Evolutionary conservation across 176 grass and related monocot species (phyloP).

Genomic region (Guadua angustifolia): DNA sequence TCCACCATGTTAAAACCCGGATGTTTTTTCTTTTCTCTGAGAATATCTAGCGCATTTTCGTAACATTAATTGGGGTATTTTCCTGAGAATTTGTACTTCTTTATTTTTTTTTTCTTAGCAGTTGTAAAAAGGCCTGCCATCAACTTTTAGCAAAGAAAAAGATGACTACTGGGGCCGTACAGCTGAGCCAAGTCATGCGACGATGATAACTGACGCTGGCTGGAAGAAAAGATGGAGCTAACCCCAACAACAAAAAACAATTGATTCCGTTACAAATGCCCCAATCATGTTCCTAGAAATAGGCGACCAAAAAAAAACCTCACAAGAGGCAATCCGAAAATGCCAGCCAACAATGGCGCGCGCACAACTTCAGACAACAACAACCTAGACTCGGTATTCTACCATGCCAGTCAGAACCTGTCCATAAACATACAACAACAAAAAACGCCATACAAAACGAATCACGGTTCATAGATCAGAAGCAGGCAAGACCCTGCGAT

Average conservation of each 20-base stretch:
- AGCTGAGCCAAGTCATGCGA: neutral
- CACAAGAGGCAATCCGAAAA: slow-evolving; percentile 45
- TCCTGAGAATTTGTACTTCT: too few species aligned
- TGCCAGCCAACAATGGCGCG: slow-evolving; percentile 37
- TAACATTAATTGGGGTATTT: too few species aligned
- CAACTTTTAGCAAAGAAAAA: too few species aligned
- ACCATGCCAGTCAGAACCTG: slow-evolving; percentile 52
- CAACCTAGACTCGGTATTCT: slow-evolving; percentile 23
- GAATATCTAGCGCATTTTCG: too few species aligned
- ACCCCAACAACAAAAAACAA: slow-evolving; percentile 14
- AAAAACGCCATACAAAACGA: slow-evolving; percentile 23
- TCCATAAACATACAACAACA: slow-evolving; percentile 42
- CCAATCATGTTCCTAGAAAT: slow-evolving; percentile 30
- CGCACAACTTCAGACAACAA: slow-evolving; percentile 27
- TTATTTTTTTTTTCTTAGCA: too few species aligned
- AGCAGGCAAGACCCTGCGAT: slow-evolving; percentile 52
- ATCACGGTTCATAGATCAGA: slow-evolving; percentile 34
- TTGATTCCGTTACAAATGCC: slow-evolving; percentile 45
- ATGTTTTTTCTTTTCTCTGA: too few species aligned
- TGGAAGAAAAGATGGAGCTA: neutral
- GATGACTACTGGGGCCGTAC: too few species aligned
- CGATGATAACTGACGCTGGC: neutral
- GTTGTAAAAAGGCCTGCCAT: too few species aligned
- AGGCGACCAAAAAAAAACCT: slow-evolving; percentile 25
- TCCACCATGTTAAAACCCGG: too few species aligned